Conservation (phyloP, 2,329 filamentous ascomycete genomes). For the Calcarisporium arbuscula region DNA sequence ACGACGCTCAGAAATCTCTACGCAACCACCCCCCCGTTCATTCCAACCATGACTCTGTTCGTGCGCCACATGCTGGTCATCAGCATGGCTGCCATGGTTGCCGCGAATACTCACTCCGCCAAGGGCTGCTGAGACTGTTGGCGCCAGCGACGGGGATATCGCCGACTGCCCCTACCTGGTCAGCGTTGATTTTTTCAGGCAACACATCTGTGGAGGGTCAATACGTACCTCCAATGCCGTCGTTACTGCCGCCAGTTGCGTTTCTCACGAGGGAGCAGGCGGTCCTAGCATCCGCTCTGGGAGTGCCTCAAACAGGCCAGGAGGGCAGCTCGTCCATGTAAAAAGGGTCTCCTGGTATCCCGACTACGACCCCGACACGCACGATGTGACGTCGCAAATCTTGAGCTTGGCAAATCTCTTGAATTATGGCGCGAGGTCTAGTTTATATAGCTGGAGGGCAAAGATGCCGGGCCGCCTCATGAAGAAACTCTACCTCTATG, state of each 20-base stretch:
- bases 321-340: not conserved
- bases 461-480: too few species aligned
- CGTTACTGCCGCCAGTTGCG: not conserved
- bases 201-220: not conserved
- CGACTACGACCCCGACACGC: not conserved
- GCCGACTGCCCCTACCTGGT: not conserved
- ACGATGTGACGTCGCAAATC: not conserved
- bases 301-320: not conserved
- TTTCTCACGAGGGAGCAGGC: not conserved
- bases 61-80: too few species aligned
- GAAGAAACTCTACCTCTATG: not conserved
- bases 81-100: not conserved
- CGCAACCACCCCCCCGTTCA: too few species aligned
- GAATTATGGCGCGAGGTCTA: too few species aligned
- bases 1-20: too few species aligned
- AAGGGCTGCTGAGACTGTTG: not conserved
- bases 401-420: not conserved
- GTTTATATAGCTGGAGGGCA: too few species aligned
- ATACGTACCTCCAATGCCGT: not conserved
- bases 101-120: not conserved
- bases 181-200: not conserved
- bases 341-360: not conserved
- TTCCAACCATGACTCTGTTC: too few species aligned
- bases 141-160: not conserved
- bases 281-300: not conserved